phyloP scores from a whole-genome alignment of 305 asterid genomes.

The Fraxinus paxiana region DNA sequence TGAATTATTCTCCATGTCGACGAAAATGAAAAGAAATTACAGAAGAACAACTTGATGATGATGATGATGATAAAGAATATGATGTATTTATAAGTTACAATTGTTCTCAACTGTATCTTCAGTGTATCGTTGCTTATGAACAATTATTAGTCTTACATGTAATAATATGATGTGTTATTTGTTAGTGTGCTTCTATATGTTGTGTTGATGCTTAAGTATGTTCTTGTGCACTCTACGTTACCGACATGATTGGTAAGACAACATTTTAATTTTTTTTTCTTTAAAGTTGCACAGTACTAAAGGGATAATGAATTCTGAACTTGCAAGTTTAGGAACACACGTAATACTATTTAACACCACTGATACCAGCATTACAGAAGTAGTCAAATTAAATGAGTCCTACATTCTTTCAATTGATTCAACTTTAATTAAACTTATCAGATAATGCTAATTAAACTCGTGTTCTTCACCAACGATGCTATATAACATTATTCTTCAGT shows the following conservation, averaged over 20 bases:
- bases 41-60: neutral
- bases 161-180: neutral
- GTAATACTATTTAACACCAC: neutral
- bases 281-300: neutral
- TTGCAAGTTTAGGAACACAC: neutral
- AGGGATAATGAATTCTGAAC: neutral
- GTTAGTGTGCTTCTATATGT: neutral
- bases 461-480: neutral
- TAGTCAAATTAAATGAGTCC: neutral
- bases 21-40: conserved; percentile 14
- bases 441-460: neutral
- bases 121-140: neutral
- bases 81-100: neutral
- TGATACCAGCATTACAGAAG: neutral
- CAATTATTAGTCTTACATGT: neutral
- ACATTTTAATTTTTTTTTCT: neutral
- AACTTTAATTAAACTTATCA: neutral
- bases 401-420: neutral
- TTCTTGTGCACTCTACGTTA: neutral
- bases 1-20: neutral
- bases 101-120: neutral
- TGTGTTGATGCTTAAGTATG: neutral
- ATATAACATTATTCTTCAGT: neutral
- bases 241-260: neutral
- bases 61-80: neutral